Base-by-base conservation (phyloP, 1,284 basidiomycete genomes). In the Puccinia coronata region DNA sequence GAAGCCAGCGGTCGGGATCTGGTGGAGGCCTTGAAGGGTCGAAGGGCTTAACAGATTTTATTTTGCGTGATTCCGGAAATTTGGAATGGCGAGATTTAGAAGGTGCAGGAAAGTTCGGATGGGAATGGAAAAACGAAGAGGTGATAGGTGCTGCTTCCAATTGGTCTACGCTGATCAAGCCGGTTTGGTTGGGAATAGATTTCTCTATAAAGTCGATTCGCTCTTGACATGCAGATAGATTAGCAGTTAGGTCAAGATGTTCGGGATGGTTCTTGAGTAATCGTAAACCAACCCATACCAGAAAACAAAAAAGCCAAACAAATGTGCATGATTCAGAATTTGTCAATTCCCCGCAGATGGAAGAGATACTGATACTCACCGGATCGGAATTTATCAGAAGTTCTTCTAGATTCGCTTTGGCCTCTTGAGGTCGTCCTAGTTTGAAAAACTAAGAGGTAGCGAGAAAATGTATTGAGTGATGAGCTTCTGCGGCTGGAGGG, bases 371-470 rank as follows among this genome's bases (percentile, higher is more conserved):
- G 18, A 9, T 36, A 47, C 76, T 65, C 4, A 78, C 76, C 36
- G 76, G 76, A 39, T 78, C 76, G 20, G 61, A 67, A 43, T 78
- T 63, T 28, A 69, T 23, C 11, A 78, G 34, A 12, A 78, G 63
- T n/a, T 78, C 76, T 69, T 78, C 76, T 23, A 67, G 51, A 78
- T 78, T 43, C 1, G 47, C 43, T 36, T 78, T 78, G 25, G 76
- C 76, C 69, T 78, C 76, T n/a, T 67, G 47, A 78, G 63, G 49
- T 18, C 76, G 76, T 12, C 63, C 76, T 49, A 78, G 76, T 57
- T 69, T 65, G 41, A 55, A 78, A 43, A 78, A 28, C 76, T 78
- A 43, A 47, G 47, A 41, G 39, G 36, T 57, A 2, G 12, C 41
- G 18, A 47, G 4, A 71, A 57, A 51, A 16, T 43, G 31, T 18